Evolutionary conservation across 306 rosid species (phyloP).

Genomic region (Lablab purpureus): DNA sequence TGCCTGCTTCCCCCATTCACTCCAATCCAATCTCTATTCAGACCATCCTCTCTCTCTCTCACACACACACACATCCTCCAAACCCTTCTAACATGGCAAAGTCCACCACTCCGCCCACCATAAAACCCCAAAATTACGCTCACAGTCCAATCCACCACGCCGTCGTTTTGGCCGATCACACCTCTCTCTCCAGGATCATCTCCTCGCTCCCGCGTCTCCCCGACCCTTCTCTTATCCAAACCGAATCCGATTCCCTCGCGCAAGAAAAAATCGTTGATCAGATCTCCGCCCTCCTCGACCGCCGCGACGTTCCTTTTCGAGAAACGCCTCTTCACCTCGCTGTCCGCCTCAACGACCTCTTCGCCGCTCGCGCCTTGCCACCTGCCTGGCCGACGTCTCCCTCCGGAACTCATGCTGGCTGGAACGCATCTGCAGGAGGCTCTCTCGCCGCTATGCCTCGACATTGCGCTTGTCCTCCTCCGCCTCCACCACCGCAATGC

Average conservation of each 20-base stretch:
- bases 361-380: conserved; percentile 59
- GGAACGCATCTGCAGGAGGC: conserved; percentile 92
- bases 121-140: too few species aligned
- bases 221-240: conserved; percentile 63
- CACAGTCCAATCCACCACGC: too few species aligned
- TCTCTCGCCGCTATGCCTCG: conserved; percentile 76
- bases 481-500: too few species aligned
- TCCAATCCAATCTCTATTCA: too few species aligned
- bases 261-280: conserved; percentile 76
- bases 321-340: conserved; percentile 92
- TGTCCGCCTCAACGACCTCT: conserved; percentile 67
- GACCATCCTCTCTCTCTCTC: too few species aligned
- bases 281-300: conserved; percentile 73
- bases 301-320: conserved; percentile 79
- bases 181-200: too few species aligned
- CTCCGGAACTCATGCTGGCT: conserved; percentile 82
- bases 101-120: too few species aligned
- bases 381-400: conserved; percentile 86
- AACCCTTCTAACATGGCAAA: too few species aligned
- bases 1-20: too few species aligned
- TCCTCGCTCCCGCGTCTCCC: too few species aligned
- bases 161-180: too few species aligned
- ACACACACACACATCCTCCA: too few species aligned
- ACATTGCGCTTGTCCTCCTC: conserved; percentile 65
- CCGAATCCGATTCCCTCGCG: conserved; percentile 73